Percentiles rank a stretch among this genome's conserved stretches.
phyloP scores from a whole-genome alignment of 2,329 filamentous ascomycete species.

The Colletotrichum sp. region DNA sequence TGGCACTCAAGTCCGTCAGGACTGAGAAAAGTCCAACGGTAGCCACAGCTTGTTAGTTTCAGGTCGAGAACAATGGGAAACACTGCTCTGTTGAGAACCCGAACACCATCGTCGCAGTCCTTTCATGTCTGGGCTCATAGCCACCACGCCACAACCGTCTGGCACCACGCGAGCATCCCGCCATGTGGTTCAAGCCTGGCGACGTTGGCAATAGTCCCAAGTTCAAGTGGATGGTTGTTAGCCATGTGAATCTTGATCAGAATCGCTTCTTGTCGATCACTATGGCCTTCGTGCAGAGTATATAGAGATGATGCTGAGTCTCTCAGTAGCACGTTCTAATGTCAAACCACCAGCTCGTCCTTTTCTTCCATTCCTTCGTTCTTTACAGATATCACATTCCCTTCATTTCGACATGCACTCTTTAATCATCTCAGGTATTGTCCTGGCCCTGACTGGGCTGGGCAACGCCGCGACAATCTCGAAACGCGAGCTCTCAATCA shows the following conservation, averaged over 20 bases:
- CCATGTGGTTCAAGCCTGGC: neutral
- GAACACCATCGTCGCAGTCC: neutral
- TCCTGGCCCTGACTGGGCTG: neutral
- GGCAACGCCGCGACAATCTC: neutral
- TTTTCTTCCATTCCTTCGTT: neutral
- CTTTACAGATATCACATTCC: neutral
- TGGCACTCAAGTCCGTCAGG: neutral
- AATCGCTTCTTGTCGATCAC: neutral
- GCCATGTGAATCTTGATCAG: neutral
- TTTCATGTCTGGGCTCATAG: neutral
- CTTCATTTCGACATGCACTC: neutral
- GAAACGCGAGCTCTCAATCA: neutral
- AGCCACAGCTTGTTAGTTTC: neutral
- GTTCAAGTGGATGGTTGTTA: neutral
- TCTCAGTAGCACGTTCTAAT: neutral
- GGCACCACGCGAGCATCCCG: neutral
- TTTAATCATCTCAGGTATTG: neutral
- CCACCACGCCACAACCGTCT: neutral
- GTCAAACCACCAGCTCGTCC: neutral
- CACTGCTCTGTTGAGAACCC: neutral
- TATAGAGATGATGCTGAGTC: accelerated
- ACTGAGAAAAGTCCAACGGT: accelerated
- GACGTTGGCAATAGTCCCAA: neutral
- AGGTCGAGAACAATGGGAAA: neutral
- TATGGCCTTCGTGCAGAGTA: neutral